These are phyloP conservation scores for Discostella stelligeroides DNA, from an alignment of 108 stramenopile genomes.

Conservation along the genomic window DNA sequence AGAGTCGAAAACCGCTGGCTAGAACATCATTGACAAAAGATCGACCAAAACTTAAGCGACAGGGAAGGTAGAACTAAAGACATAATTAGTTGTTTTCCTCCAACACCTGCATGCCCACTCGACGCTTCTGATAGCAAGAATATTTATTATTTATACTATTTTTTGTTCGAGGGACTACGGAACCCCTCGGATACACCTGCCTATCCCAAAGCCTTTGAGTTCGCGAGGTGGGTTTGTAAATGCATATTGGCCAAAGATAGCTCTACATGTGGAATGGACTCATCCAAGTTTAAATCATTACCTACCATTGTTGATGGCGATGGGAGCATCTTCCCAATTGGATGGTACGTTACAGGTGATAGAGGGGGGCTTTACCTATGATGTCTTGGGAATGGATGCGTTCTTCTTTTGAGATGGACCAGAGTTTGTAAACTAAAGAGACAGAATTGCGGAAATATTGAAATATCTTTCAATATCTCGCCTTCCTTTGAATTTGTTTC, in stretches of 20 bases:
- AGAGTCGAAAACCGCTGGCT: background rate
- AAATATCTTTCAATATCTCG: no score
- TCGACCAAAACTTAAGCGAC: background rate
- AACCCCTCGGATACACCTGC: background rate
- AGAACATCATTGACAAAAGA: background rate
- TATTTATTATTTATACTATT: no score
- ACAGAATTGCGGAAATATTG: no score
- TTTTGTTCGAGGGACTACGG: slow-evolving; percentile 20
- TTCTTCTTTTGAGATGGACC: no score
- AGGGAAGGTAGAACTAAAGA: background rate
- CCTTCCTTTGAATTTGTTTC: slow-evolving; percentile 58
- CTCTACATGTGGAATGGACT: background rate
- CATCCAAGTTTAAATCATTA: background rate
- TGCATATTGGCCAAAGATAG: background rate
- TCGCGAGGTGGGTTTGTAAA: background rate
- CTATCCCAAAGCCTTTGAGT: background rate
- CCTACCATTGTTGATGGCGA: background rate
- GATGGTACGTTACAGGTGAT: no score
- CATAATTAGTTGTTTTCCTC: no score
- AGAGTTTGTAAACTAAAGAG: no score
- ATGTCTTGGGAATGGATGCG: no score
- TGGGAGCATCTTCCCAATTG: no score
- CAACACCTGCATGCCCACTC: no score
- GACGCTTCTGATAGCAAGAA: no score
- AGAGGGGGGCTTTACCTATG: no score